A percentile compares a stretch with the other conserved stretches of the same genome.
These are phyloP conservation scores for Coniochaeta ligniaria DNA, from an alignment of 2,329 filamentous ascomycete species.

Conservation along the genomic window DNA sequence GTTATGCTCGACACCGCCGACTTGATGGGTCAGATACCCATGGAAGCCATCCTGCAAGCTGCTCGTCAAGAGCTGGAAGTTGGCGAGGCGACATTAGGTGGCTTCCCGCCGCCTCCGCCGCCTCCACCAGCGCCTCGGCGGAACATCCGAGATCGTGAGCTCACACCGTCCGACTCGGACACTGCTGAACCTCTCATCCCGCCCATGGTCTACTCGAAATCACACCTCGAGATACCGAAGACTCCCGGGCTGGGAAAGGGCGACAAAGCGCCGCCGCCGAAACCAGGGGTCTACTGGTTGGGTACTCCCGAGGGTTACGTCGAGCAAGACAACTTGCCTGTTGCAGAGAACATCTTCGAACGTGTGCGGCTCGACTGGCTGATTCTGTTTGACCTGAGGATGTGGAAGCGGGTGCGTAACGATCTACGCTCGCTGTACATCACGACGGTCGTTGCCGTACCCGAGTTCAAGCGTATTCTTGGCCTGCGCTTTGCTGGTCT, in stretches of 20 bases:
- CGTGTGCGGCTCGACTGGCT: slow-evolving; percentile 89
- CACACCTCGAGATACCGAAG: slow-evolving; percentile 68
- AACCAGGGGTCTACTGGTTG: slow-evolving; percentile 77
- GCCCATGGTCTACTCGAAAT: slow-evolving; percentile 53
- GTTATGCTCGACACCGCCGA: slow-evolving; percentile 40
- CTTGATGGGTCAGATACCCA: not conserved
- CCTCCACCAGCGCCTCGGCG: slow-evolving; percentile 46
- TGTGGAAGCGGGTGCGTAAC: slow-evolving; percentile 95
- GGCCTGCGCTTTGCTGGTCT: slow-evolving; percentile 90
- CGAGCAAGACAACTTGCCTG: slow-evolving; percentile 53
- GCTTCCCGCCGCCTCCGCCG: slow-evolving; percentile 60
- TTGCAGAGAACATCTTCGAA: slow-evolving; percentile 82
- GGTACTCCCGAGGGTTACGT: slow-evolving; percentile 68
- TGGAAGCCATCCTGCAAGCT: not conserved
- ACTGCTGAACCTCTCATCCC: slow-evolving; percentile 61
- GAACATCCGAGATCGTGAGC: slow-evolving; percentile 45
- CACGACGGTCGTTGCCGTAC: slow-evolving; percentile 89
- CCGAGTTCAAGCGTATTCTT: slow-evolving; percentile 90
- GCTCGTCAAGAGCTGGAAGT: slow-evolving; percentile 57
- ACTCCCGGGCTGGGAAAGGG: slow-evolving; percentile 55
- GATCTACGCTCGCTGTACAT: slow-evolving; percentile 92
- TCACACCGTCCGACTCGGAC: slow-evolving; percentile 67
- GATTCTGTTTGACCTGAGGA: slow-evolving; percentile 84
- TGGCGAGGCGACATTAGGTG: slow-evolving; percentile 70
- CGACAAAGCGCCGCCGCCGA: slow-evolving; percentile 42